Base-by-base conservation (phyloP, 2,329 filamentous ascomycete genomes). In the Fusarium proliferatum region DNA sequence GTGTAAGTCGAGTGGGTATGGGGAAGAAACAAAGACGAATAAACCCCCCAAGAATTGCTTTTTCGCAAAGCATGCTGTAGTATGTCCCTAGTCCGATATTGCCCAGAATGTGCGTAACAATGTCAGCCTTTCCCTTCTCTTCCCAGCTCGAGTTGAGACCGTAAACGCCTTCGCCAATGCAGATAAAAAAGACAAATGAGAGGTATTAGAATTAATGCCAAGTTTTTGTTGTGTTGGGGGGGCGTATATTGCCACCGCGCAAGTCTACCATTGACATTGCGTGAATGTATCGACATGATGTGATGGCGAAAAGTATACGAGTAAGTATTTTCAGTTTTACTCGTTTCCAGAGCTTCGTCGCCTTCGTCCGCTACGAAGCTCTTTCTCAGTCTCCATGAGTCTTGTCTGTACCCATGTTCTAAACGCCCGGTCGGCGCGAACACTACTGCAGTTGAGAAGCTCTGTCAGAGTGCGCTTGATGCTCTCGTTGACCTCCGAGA, bases 391-490 rank as follows among this genome's bases (percentile, higher is more conserved):
- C 74, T 90, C 88, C 86, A 91, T 86, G 33, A 91, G 82, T 19
- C 88, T 83, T 26, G 86, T 84, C 79, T 90, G 89, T 39, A 90
- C 87, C 86, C 88, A 90, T 67, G 85, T 88, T 53, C 89, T 87
- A 77, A 89, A 86, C 3, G 84, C 82, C 34, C 81, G 80, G 67
- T 90, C 87, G 51, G 79, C 80, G 46, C 88, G 86, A 21, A 89
- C 87, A 42, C 85, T 81, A 30, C 88, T 86, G 80, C 88, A 90
- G 81, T 90, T 91, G 75, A 91, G 85, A 19, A 91, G 85, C 79
- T 90, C 88, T 10, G 88, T 91, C 74, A 91, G 78, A 5, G 88
- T 86, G 38, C 88, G 85, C 82, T 91, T 91, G 82, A 91, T 88
- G 74, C 86, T 85, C 80, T 90, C 88, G 80, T 89, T 89, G 80